phyloP scores from a whole-genome alignment of 1,139 yeast species.

The Geotrichum cucujoidarum region DNA sequence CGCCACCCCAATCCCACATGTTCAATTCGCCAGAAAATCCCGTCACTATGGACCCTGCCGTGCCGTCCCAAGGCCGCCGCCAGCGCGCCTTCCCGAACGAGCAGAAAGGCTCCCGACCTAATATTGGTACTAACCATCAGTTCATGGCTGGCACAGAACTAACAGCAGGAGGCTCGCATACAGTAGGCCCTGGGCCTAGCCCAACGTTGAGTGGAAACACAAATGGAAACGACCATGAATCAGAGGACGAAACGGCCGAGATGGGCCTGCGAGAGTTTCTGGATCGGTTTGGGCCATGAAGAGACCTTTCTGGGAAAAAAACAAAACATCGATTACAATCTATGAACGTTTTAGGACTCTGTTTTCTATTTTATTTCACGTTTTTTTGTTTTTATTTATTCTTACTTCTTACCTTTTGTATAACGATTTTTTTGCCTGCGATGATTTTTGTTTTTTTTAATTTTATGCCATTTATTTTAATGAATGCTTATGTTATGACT shows the following conservation, averaged over 20 bases:
- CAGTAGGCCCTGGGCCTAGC: neutral
- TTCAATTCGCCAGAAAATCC: neutral
- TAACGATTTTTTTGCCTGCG: neutral
- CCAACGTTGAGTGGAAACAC: too few species aligned
- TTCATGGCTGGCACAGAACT: neutral
- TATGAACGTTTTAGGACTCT: neutral
- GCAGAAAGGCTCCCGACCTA: neutral
- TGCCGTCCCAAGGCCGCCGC: neutral
- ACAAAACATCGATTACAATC: too few species aligned
- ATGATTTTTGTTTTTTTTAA: neutral
- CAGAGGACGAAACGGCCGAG: neutral
- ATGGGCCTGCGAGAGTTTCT: constrained; percentile 3
- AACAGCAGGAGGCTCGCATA: too few species aligned
- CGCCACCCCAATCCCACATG: neutral
- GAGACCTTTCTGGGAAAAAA: too few species aligned
- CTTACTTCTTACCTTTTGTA: neutral
- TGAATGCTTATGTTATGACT: too few species aligned
- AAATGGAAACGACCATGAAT: neutral
- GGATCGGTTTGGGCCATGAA: neutral
- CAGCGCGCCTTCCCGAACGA: neutral
- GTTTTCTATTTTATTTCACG: neutral
- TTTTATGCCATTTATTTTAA: too few species aligned
- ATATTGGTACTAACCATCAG: neutral
- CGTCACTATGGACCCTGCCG: neutral
- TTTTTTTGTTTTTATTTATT: neutral